Base-by-base conservation (phyloP, 2,329 filamentous ascomycete species). In the Mycocentrospora acerina region DNA sequence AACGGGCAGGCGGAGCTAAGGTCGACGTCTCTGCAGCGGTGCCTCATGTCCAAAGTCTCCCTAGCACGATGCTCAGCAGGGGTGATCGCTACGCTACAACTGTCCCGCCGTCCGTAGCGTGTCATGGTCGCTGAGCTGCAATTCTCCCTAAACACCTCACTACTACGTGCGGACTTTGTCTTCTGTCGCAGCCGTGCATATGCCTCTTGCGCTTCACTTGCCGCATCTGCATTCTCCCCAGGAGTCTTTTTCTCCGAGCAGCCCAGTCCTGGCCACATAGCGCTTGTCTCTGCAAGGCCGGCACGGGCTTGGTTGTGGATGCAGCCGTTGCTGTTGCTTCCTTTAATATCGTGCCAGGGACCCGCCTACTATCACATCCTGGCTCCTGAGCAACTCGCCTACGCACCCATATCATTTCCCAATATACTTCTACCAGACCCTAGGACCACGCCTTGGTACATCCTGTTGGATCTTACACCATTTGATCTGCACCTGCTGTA, bases 61-160 rank as follows among this genome's bases (percentile, higher is more conserved):
- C 55, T 57, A 55, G 46, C 52, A 51, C 42, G 35, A 38, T 35
- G 28, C 40, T 37, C 52, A 51, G 42, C 56, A 60, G 57, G 57
- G 58, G 51, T 56, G 46, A 56, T 60, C 55, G 55, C 44, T 49
- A 48, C 59, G 57, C 59, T 62, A 59, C 50, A 55, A 54, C 51
- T 52, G 51, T 40, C 59, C 49, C 51, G 54, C 42, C 40, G 43
- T 32, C 41, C 29, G 46, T 47, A 53, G 51, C 57, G 59, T 60
- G 51, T 53, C 58, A 57, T 57, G 55, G 48, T 42, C 43, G 48
- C 53, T 52, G 46, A 50, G 46, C 46, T 58, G 54, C 54, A 42
- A 47, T 36, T 44, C 40, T 46, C 48, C 48, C 52, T 49, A 46
- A 35, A 32, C 54, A 44, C 48, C 46, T 44, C 44, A 41, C 42